Percentiles rank a stretch among this genome's conserved stretches.
These are phyloP conservation scores for Hyphopichia burtonii DNA, from an alignment of 1,139 yeast species.

Conservation along the genomic window DNA sequence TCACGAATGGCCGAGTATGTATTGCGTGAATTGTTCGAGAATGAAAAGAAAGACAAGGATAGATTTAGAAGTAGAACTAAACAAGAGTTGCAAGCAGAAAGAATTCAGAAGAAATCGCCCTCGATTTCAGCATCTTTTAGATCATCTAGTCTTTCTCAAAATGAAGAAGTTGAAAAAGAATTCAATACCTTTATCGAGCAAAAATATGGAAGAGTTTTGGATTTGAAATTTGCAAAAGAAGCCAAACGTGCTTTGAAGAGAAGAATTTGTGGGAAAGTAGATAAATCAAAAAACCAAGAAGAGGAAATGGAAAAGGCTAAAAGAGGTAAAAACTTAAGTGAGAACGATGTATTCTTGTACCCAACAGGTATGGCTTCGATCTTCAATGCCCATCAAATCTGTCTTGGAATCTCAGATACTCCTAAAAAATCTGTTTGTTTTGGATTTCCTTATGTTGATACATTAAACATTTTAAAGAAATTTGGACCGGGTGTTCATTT, in stretches of 20 bases:
- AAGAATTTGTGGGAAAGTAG: conserved; percentile 71
- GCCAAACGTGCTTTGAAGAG: conserved; percentile 74
- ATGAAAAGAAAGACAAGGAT: conserved; percentile 10
- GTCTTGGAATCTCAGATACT: conserved; percentile 34
- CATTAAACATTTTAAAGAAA: conserved; percentile 77
- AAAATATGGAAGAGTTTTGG: conserved; percentile 85
- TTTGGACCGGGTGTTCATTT: conserved; percentile 89
- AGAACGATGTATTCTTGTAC: conserved; percentile 73
- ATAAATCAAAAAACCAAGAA: conserved; percentile 36
- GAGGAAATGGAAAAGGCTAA: conserved; percentile 31
- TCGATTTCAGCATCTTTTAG: conserved; percentile 28
- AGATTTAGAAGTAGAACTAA: conserved; percentile 12
- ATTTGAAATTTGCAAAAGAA: conserved; percentile 67
- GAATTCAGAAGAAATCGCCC: conserved; percentile 36
- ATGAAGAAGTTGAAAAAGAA: conserved; percentile 48
- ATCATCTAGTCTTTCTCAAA: conserved; percentile 17
- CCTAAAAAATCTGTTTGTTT: conserved; percentile 78
- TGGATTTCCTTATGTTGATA: conserved; percentile 95
- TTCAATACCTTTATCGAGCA: conserved; percentile 77
- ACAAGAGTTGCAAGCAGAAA: conserved; percentile 39
- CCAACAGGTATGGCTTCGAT: conserved; percentile 95
- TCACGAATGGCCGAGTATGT: conserved; percentile 87
- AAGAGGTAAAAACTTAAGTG: conserved; percentile 38
- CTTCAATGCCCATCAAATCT: conserved; percentile 74
- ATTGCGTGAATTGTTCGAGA: conserved; percentile 56